Base-by-base conservation (phyloP, 2,329 filamentous ascomycete species). In the Phoma herbarum region DNA sequence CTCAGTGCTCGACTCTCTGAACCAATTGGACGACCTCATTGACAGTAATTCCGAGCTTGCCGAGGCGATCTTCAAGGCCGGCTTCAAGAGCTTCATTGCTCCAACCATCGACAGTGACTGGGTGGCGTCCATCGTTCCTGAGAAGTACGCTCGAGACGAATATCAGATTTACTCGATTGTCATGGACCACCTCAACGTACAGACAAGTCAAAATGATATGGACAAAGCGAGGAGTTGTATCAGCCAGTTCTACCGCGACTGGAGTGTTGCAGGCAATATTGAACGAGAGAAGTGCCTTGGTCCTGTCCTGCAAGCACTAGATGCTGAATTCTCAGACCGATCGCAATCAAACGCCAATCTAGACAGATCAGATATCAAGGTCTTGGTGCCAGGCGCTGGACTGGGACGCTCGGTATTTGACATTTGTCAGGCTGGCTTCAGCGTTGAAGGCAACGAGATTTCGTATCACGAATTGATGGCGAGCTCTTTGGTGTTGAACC, bases 391-490 rank as follows among this genome's bases (percentile, higher is more conserved):
- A 0, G 95, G 95, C 0, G 93, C 94, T 4, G 95, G 95, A 0
- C 82, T 99, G 2, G 95, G 92, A 2, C 86, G 95, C 14, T 81
- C 98, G 2, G 91, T 98, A 0, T 96, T 96, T 70, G 95, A 99
- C 43, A 82, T 98, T 14, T 92, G 89, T 73, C 81, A 80, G 26
- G 82, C 81, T 1, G 93, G 95, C 11, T 96, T 88, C 75, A 80
- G 85, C 11, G 86, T 88, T 0, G 93, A 97, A 76, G 94, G 94
- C 26, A 98, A 97, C 73, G 81, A 99, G 78, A 96, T 98, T 61
- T 97, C 93, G 2, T 98, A 96, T 73, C 95, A 99, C 76, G 92
- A 97, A 75, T 85, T 99, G n/a, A 83, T 98, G 57, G 92, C 92
- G 1, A 96, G 91, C 57, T 86, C 85, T 62, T 86, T 91, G 72